Conservation (phyloP, 257 asterid genomes). For the Galeopsis tetrahit region DNA sequence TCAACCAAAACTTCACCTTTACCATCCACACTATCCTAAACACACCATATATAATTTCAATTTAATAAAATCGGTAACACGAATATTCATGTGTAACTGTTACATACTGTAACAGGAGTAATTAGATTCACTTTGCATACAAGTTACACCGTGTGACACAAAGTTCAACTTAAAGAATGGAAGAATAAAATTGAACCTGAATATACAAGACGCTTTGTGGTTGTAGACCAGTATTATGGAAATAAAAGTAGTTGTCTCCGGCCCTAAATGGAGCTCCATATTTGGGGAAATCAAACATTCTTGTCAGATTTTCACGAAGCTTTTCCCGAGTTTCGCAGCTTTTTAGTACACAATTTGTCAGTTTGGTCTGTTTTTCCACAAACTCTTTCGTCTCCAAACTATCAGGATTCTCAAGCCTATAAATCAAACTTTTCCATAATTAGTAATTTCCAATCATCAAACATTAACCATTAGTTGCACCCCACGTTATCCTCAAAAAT, state of each 20-base stretch:
- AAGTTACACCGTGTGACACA: too few species aligned
- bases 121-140: too few species aligned
- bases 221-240: constrained; percentile 87
- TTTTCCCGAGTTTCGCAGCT: constrained; percentile 72
- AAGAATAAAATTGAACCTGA: constrained; percentile 48
- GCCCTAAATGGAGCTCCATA: constrained; percentile 82
- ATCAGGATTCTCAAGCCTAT: constrained; percentile 97
- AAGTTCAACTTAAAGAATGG: too few species aligned
- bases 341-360: constrained; percentile 72
- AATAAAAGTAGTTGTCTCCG: constrained; percentile 79
- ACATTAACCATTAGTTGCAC: too few species aligned
- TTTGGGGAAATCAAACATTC: constrained; percentile 71
- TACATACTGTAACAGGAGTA: too few species aligned
- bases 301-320: constrained; percentile 61
- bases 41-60: background rate
- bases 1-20: constrained; percentile 83
- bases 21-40: constrained; percentile 75
- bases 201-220: constrained; percentile 88
- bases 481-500: too few species aligned
- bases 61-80: too few species aligned
- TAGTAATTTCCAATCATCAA: too few species aligned
- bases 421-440: background rate
- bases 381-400: constrained; percentile 79
- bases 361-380: constrained; percentile 67
- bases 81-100: too few species aligned